A percentile compares a stretch with the other conserved stretches of the same genome.
phyloP scores from a whole-genome alignment of 768 basidiomycete species.

The Boletus tomentosulus region DNA sequence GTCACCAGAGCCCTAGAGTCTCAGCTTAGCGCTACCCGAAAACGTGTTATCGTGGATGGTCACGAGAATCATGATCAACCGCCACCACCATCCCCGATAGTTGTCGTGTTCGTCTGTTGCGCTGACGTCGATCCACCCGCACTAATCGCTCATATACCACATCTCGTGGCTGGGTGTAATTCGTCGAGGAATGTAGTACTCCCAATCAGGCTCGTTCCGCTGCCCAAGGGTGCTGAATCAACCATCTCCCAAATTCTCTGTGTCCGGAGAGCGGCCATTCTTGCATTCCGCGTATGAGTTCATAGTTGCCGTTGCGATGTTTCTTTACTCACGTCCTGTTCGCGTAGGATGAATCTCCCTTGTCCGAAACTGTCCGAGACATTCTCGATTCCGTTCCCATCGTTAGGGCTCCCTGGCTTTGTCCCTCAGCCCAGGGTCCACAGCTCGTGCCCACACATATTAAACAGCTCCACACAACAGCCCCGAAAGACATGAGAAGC shows the following conservation, averaged over 20 bases:
- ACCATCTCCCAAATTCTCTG: slow-evolving; percentile 59
- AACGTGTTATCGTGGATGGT: slow-evolving; percentile 5
- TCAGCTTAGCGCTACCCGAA: slow-evolving; percentile 39
- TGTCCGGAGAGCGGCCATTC: slow-evolving; percentile 58
- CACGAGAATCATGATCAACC: not conserved
- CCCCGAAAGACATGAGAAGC: slow-evolving; percentile 73
- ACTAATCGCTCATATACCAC: slow-evolving; percentile 70
- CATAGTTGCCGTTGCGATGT: not conserved
- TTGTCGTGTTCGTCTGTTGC: slow-evolving; percentile 63
- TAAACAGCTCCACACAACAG: slow-evolving; percentile 75
- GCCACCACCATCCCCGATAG: slow-evolving; percentile 13
- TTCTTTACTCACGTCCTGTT: slow-evolving; percentile 3
- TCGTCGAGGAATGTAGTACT: slow-evolving; percentile 32
- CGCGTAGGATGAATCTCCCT: slow-evolving; percentile 41
- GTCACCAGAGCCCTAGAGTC: slow-evolving; percentile 71
- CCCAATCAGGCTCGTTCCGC: slow-evolving; percentile 52
- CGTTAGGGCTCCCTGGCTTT: slow-evolving; percentile 64
- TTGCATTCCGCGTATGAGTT: slow-evolving; percentile 62
- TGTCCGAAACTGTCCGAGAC: slow-evolving; percentile 31
- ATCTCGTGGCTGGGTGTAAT: slow-evolving; percentile 75
- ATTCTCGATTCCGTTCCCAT: slow-evolving; percentile 50
- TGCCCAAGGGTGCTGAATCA: slow-evolving; percentile 65
- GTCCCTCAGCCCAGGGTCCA: slow-evolving; percentile 19
- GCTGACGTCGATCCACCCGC: slow-evolving; percentile 72
- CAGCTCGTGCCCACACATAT: slow-evolving; percentile 66